Evolutionary conservation across 306 rosid genomes (phyloP).

Genomic region (Crotalaria pallida): DNA sequence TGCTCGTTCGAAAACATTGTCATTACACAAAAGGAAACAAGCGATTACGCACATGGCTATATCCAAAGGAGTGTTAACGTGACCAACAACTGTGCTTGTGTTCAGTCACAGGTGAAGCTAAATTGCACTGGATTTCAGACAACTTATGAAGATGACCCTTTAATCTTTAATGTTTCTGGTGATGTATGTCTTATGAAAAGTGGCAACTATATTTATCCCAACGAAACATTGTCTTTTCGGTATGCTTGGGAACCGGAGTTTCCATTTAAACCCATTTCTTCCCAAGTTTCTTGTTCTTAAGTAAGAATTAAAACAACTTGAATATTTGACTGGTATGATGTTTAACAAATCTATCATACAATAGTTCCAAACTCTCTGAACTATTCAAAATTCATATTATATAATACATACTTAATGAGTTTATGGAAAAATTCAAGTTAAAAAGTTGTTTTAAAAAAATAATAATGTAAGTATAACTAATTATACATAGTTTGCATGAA

Average conservation of each 20-base stretch:
- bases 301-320: too few relatives aligned
- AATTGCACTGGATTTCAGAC: constrained; percentile 7
- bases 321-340: too few relatives aligned
- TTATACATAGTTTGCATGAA: too few relatives aligned
- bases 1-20: neutral
- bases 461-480: too few relatives aligned
- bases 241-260: constrained; percentile 1
- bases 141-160: neutral
- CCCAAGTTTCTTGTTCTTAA: neutral
- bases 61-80: neutral
- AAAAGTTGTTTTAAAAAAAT: too few relatives aligned
- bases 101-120: constrained; percentile 1
- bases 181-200: neutral
- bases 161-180: neutral
- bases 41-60: neutral
- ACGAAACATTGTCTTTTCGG: neutral
- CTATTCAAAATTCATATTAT: too few relatives aligned
- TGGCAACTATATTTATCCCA: neutral
- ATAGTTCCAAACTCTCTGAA: too few relatives aligned
- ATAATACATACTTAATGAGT: too few relatives aligned
- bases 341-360: too few relatives aligned
- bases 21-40: neutral
- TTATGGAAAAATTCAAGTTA: too few relatives aligned
- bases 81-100: neutral
- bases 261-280: constrained; percentile 8